phyloP scores from a whole-genome alignment of 495 filamentous ascomycete species.

The Penicillium ochrochloron region DNA sequence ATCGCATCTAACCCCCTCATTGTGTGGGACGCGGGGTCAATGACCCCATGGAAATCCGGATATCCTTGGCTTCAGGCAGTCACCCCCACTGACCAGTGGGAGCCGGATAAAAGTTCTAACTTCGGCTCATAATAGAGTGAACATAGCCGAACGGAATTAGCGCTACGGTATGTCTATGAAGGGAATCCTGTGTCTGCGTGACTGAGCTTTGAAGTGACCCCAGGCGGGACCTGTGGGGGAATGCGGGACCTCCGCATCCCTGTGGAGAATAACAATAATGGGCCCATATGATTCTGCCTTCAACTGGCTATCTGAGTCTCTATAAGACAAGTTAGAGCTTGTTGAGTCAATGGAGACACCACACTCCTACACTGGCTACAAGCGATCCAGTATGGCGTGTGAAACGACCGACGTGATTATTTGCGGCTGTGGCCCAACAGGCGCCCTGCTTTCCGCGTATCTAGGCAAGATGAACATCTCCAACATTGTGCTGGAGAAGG shows the following conservation, averaged over 20 bases:
- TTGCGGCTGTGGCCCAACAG: constrained; percentile 44
- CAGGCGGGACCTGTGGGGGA: background rate
- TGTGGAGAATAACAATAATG: background rate
- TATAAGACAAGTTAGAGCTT: background rate
- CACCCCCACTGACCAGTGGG: no score
- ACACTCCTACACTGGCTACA: background rate
- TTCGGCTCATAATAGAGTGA: background rate
- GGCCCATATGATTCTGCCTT: background rate
- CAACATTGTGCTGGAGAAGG: constrained; percentile 48
- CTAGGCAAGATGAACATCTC: constrained; percentile 32
- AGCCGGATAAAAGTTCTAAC: constrained; percentile 1
- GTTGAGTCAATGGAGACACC: background rate
- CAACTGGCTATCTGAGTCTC: background rate
- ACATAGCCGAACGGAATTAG: background rate
- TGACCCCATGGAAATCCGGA: background rate
- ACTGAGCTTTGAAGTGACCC: background rate
- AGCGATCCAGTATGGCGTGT: constrained; percentile 15
- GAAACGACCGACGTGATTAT: constrained; percentile 44
- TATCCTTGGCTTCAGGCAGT: background rate
- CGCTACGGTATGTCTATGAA: background rate
- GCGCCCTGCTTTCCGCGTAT: constrained; percentile 42
- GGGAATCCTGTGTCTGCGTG: background rate
- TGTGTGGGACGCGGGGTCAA: constrained; percentile 2
- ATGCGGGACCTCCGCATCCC: constrained; percentile 7
- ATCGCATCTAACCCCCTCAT: background rate